phyloP scores from a whole-genome alignment of 495 filamentous ascomycete species.

The Xylaria longipes region DNA sequence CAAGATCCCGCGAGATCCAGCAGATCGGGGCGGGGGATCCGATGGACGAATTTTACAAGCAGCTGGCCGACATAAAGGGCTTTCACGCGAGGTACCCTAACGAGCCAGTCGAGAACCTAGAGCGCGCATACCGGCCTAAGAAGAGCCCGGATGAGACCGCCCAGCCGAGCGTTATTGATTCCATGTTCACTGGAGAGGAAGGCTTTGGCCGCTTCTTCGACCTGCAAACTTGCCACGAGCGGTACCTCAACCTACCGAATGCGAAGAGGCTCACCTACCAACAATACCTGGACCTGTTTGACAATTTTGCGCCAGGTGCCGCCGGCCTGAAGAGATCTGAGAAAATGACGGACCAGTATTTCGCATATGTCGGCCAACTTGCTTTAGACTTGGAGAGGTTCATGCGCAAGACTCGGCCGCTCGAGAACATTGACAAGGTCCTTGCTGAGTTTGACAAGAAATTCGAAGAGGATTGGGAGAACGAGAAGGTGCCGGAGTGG shows the following conservation, averaged over 20 bases:
- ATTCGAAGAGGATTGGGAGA: constrained; percentile 83
- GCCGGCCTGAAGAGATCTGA: constrained; percentile 75
- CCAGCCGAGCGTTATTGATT: constrained; percentile 79
- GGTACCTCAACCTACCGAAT: constrained; percentile 86
- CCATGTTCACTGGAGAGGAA: constrained; percentile 95
- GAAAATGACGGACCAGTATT: constrained; percentile 90
- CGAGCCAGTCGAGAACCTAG: constrained; percentile 93
- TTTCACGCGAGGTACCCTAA: constrained; percentile 93
- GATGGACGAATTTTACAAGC: constrained; percentile 91
- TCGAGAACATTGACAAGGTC: constrained; percentile 83
- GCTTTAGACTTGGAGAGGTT: constrained; percentile 85
- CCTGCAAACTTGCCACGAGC: constrained; percentile 80
- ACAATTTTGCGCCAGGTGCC: constrained; percentile 76
- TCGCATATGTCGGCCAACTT: constrained; percentile 82
- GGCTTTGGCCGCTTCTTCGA: constrained; percentile 90
- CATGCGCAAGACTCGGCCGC: constrained; percentile 76
- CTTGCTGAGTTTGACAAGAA: constrained; percentile 76
- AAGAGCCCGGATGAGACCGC: constrained; percentile 61
- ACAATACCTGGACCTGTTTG: constrained; percentile 89
- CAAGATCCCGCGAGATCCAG: constrained; percentile 79
- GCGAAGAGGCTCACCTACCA: constrained; percentile 84
- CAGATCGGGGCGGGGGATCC: constrained; percentile 84
- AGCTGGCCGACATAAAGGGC: constrained; percentile 77
- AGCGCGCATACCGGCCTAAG: constrained; percentile 84
- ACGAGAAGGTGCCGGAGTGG: constrained; percentile 83